Percentiles rank a stretch among this genome's conserved stretches.
These are phyloP conservation scores for Oryza brachyantha DNA, from an alignment of 176 grass and related monocot genomes.

Conservation along the genomic window DNA sequence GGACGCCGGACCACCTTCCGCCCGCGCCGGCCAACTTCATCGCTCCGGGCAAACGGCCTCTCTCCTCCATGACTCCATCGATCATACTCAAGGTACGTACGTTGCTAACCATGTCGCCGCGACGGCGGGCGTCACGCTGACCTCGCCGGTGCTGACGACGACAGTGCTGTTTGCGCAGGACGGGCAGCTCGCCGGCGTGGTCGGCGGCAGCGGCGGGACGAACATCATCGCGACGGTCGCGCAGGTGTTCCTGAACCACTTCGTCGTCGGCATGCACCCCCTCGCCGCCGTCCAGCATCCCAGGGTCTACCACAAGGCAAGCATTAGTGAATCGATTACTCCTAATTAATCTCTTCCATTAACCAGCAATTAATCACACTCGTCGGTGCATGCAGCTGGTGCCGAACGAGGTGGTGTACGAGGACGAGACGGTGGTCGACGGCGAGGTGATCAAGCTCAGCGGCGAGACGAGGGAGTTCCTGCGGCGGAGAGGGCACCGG, in stretches of 20 bases:
- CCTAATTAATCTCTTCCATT: background rate
- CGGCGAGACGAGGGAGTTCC: constrained; percentile 36
- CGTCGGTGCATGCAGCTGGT: constrained; percentile 39
- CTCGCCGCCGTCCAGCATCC: constrained; percentile 64
- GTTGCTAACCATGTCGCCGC: background rate
- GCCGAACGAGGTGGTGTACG: constrained; percentile 71
- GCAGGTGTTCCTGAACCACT: constrained; percentile 87
- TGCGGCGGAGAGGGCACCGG: constrained; percentile 51
- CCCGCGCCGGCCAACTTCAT: constrained; percentile 92
- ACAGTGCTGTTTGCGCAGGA: constrained; percentile 13
- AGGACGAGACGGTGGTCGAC: constrained; percentile 54
- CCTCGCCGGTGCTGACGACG: background rate
- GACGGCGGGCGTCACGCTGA: too few species aligned
- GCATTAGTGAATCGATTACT: background rate
- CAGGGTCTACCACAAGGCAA: constrained; percentile 74
- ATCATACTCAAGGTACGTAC: constrained; percentile 63
- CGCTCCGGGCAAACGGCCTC: constrained; percentile 54
- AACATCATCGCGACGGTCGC: constrained; percentile 63
- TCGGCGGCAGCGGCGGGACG: constrained; percentile 72
- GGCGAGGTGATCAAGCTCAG: constrained; percentile 60
- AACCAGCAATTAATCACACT: background rate
- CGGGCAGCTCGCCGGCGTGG: constrained; percentile 66
- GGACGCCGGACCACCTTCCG: constrained; percentile 55
- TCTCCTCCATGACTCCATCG: constrained; percentile 84
- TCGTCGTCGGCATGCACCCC: constrained; percentile 71